Conservation (phyloP, 148 eudicot genomes). For the Cornus kousa region DNA sequence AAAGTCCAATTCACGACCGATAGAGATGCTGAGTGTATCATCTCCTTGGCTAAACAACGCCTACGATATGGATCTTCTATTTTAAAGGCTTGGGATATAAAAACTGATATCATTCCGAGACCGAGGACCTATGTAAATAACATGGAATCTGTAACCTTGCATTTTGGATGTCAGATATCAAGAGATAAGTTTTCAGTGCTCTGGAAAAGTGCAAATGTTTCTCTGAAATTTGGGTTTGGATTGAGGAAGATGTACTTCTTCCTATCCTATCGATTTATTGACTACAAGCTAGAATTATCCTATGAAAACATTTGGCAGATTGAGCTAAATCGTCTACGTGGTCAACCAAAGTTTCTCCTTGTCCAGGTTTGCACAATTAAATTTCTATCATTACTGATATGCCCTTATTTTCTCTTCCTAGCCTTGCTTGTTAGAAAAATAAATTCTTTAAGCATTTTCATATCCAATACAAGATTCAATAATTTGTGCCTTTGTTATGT, state of each 20-base stretch:
- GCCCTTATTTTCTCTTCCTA: neutral
- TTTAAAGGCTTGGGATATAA: slow-evolving; percentile 18
- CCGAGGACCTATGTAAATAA: slow-evolving; percentile 15
- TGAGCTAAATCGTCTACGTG: slow-evolving; percentile 17
- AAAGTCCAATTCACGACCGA: slow-evolving; percentile 26
- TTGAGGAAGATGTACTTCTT: slow-evolving; percentile 22
- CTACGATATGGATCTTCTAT: slow-evolving; percentile 25
- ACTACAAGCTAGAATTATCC: slow-evolving; percentile 32
- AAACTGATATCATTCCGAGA: slow-evolving; percentile 11
- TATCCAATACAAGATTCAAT: no score
- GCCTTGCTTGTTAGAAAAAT: neutral
- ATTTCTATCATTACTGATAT: neutral
- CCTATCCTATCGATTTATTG: slow-evolving; percentile 1
- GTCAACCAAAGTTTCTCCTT: slow-evolving; percentile 21
- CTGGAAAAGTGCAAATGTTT: slow-evolving; percentile 20
- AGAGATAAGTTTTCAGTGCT: slow-evolving; percentile 25
- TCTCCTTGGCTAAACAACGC: slow-evolving; percentile 15
- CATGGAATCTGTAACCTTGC: slow-evolving; percentile 19
- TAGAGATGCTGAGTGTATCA: slow-evolving; percentile 6
- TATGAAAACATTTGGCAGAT: slow-evolving; percentile 37
- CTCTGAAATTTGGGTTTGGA: slow-evolving; percentile 28
- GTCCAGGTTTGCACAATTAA: slow-evolving; percentile 26
- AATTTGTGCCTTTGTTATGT: neutral
- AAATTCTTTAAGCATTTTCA: neutral
- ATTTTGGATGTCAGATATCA: slow-evolving; percentile 36